phyloP scores from a whole-genome alignment of 2,329 filamentous ascomycete genomes.

The Balansia obtecta region DNA sequence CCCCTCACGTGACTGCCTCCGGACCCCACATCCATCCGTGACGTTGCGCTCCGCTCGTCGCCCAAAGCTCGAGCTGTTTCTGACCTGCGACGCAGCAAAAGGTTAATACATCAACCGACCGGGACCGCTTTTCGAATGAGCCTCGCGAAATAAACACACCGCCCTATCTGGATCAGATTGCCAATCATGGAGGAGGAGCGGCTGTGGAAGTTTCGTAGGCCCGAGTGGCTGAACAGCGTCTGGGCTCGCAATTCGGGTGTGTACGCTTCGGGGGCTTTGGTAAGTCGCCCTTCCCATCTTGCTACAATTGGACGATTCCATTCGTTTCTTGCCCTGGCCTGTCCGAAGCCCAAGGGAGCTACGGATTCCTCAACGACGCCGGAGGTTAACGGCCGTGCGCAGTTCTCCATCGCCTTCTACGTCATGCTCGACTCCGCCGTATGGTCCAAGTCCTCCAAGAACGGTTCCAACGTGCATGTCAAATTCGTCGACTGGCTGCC shows the following conservation, averaged over 20 bases:
- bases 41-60: slow-evolving; percentile 14
- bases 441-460: slow-evolving; percentile 49
- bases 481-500: slow-evolving; percentile 60
- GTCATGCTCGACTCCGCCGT: slow-evolving; percentile 55
- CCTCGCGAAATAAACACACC: neutral
- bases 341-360: neutral
- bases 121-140: neutral
- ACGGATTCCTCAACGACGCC: too few relatives aligned
- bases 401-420: slow-evolving; percentile 60
- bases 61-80: slow-evolving; percentile 1
- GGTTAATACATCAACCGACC: neutral
- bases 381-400: neutral
- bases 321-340: neutral
- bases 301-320: neutral
- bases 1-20: neutral
- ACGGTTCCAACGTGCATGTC: slow-evolving; percentile 48
- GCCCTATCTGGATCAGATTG: neutral
- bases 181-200: slow-evolving; percentile 48
- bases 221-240: slow-evolving; percentile 54
- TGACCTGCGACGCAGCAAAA: slow-evolving; percentile 5
- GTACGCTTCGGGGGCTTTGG: slow-evolving; percentile 49
- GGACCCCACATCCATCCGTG: neutral
- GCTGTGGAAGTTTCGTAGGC: slow-evolving; percentile 54
- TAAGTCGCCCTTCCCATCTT: slow-evolving; percentile 29
- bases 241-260: slow-evolving; percentile 52